Conservation (phyloP, 768 basidiomycete genomes). For the Gautieria morchelliformis region DNA sequence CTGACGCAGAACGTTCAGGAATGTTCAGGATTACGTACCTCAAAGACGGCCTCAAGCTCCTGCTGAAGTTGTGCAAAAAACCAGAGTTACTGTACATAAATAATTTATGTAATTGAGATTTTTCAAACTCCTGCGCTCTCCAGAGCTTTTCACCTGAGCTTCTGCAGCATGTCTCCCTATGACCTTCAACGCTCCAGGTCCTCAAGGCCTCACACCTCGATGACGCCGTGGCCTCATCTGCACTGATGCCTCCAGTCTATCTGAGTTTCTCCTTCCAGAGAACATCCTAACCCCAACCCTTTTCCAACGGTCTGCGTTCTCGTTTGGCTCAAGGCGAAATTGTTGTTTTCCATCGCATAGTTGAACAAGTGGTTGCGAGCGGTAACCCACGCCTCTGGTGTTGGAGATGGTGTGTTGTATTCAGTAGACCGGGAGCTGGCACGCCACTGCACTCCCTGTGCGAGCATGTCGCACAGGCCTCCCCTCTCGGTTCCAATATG, state of each 20-base stretch:
- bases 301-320: not conserved
- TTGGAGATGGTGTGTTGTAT: not conserved
- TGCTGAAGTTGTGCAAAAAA: too few relatives aligned
- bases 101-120: too few relatives aligned
- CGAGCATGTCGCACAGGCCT: not conserved
- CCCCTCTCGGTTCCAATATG: not conserved
- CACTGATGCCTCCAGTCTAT: not conserved
- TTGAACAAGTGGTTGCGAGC: not conserved
- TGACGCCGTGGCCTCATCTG: not conserved
- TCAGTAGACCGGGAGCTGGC: not conserved
- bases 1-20: too few relatives aligned
- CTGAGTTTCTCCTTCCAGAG: not conserved
- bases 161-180: not conserved
- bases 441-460: not conserved
- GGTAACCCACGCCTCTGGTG: not conserved
- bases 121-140: not conserved
- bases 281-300: slow-evolving; percentile 5
- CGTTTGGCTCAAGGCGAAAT: not conserved
- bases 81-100: too few relatives aligned
- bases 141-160: not conserved
- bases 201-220: not conserved
- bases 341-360: not conserved
- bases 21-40: too few relatives aligned
- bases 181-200: slow-evolving; percentile 7
- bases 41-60: too few relatives aligned